Conservation (phyloP, 495 filamentous ascomycete genomes). For the Penicillium riverlandense region DNA sequence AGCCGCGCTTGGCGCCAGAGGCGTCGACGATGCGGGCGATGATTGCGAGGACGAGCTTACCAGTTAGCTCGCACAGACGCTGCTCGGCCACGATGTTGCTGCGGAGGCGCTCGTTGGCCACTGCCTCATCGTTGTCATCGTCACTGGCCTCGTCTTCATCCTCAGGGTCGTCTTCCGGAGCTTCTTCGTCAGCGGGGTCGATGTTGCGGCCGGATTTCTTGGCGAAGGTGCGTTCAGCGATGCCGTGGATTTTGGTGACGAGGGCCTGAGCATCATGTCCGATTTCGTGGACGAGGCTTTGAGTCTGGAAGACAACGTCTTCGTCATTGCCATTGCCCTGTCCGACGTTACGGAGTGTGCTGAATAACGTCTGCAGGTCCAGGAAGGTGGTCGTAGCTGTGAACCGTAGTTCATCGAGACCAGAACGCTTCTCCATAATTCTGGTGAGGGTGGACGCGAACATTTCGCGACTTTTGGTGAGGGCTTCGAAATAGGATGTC, state of each 20-base stretch:
- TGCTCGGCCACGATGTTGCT: conserved; percentile 69
- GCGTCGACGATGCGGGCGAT: conserved; percentile 65
- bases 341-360: conserved; percentile 52
- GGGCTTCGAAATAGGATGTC: conserved; percentile 40
- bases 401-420: conserved; percentile 69
- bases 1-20: conserved; percentile 47
- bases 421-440: conserved; percentile 49
- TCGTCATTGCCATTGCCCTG: conserved; percentile 37
- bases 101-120: conserved; percentile 46
- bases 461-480: conserved; percentile 36
- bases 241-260: conserved; percentile 65
- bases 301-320: conserved; percentile 42
- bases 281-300: conserved; percentile 59
- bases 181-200: conserved; percentile 64
- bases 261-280: conserved; percentile 46
- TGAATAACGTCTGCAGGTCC: conserved; percentile 74
- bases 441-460: conserved; percentile 55
- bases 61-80: conserved; percentile 73
- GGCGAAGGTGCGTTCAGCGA: conserved; percentile 67
- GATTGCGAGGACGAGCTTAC: conserved; percentile 73
- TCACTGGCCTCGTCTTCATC: conserved; percentile 39
- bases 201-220: conserved; percentile 59
- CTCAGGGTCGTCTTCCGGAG: conserved; percentile 42
- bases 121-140: conserved; percentile 51
- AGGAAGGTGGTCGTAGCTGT: conserved; percentile 67